A percentile compares a stretch with the other conserved stretches of the same genome.
Evolutionary conservation across 106 monocot species (phyloP).

Genomic region (Dendrobium nobile): DNA sequence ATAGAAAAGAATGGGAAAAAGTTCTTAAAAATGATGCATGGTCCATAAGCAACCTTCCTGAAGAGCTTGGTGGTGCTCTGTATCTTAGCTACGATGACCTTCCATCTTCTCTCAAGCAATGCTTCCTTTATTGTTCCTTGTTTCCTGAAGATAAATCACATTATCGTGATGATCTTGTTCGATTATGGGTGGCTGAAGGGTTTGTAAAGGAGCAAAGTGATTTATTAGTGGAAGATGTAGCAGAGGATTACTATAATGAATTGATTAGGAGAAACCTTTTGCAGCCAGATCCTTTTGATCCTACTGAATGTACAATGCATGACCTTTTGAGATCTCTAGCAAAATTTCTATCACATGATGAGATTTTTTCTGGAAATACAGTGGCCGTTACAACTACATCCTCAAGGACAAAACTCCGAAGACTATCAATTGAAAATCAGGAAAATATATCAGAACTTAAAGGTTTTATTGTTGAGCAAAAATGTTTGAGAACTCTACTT

Average conservation of each 20-base stretch:
- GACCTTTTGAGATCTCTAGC: slow-evolving; percentile 31
- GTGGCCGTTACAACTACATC: not conserved
- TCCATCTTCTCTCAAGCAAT: slow-evolving; percentile 28
- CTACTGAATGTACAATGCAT: slow-evolving; percentile 20
- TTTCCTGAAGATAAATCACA: slow-evolving; percentile 12
- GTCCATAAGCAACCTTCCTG: slow-evolving; percentile 22
- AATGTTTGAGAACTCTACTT: slow-evolving; percentile 8
- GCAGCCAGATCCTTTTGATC: not conserved
- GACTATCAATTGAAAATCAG: not conserved
- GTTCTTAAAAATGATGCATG: slow-evolving; percentile 20
- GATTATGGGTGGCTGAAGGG: slow-evolving; percentile 20
- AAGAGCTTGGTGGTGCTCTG: slow-evolving; percentile 11
- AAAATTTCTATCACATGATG: slow-evolving; percentile 10
- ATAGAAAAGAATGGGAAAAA: slow-evolving; percentile 23
- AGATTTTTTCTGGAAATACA: not conserved
- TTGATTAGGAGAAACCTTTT: slow-evolving; percentile 25
- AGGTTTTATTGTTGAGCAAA: not conserved
- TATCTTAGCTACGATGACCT: slow-evolving; percentile 39
- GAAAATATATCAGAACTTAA: not conserved
- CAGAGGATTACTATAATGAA: slow-evolving; percentile 30
- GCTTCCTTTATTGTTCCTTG: slow-evolving; percentile 21
- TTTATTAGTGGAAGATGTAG: slow-evolving; percentile 21
- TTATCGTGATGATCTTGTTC: not conserved
- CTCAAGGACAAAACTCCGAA: not conserved
- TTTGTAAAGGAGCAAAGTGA: slow-evolving; percentile 8